Base-by-base conservation (phyloP, 345 rosid genomes). In the Eucalyptus leucophloia region DNA sequence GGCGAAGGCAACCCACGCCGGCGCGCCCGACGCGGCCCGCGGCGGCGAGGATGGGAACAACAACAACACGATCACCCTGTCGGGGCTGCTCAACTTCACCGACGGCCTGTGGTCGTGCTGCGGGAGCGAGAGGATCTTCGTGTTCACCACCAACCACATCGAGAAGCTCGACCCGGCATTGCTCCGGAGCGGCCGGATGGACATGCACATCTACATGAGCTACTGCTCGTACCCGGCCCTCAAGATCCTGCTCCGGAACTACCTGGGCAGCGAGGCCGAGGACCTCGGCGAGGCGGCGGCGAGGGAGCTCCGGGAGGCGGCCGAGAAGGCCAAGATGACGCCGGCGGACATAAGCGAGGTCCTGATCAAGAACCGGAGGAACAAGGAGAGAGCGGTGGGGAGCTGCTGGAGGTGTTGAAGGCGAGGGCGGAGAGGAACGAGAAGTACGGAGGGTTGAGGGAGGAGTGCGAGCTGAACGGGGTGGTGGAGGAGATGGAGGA, bases 71-170 rank as follows among this genome's bases (percentile, higher is more conserved):
- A 94, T 97, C 23, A 98, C 99, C 5, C 91, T 98, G 50, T 98
- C 99, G 14, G 99, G 99, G 89, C 90, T 98, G 89, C 88, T 98
- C 94, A 98, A 98, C 92, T 98, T 98, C 92, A 96, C 98, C 12
- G 99, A 98, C 62, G 99, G 99, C 90, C 90, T 98, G 56, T 98
- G 99, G 99, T 98, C 99, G 18, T 96, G 99, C 86, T 97, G 99
- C 86, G 99, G 99, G 24, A 96, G 99, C 89, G 99, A 98, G 94
- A 94, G 95, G 95, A 97, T 98, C 86, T 98, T 98, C 54, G 99
- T 97, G 65, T 97, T 98, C 90, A 98, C 99, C 3, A 98, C 99
- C 4, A 98, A 98, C 90, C 98, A 98, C 92, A 92, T 96, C 5
- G 98, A 98, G 91, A 97, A 95, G 92, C 97, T 98, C 80, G 99